Evolutionary conservation across 192 early-diverging fungal species (phyloP), one percentile per base, ranked within the genome.

Genomic region (Coemansia aciculifera): DNA sequence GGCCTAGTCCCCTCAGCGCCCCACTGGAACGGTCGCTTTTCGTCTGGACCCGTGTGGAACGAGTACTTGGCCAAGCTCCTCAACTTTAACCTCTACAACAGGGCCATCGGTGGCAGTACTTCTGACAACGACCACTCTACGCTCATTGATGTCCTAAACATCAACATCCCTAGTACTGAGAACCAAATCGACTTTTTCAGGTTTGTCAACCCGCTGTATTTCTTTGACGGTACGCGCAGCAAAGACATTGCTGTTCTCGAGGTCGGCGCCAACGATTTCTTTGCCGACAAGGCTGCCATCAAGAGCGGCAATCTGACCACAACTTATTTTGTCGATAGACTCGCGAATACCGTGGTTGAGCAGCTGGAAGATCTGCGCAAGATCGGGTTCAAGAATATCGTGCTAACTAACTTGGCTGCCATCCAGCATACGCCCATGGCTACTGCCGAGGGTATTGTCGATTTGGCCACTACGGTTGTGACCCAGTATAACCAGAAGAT

Each of bases 401-500:
- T 80, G 15, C 65, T 80, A 23, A 19, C 65, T 8, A 74, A 75
- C 37, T 24, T 80, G 36, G 68, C 78, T 3, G 54, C 68, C 15
- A 72, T 80, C 56, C 78, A 80, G 62, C 51, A 67, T n/a, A 69
- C 78, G 44, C 78, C 78, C 10, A 52, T 72, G 63, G 66, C 69
- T 38, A 60, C 38, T 6, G 31, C 66, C 8, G 44, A 64, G n/a
- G 29, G 67, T 37, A 64, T 72, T 13, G 32, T 49, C 31, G 64
- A 43, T 13, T 4, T 71, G 13, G 57, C 75, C 34, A 73, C 69
- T 31, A 37, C 63, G 5, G 73, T 68, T 0, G 74, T 81, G 8
- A 60, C 48, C 1, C 36, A 60, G 44, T 72, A 72, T 44, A 80
- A 81, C 63, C 15, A 65, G 52, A 37, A 48, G 37, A 10, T 81